Conservation (phyloP, 192 early-diverging fungal species). For the Glomus cerebriforme region DNA sequence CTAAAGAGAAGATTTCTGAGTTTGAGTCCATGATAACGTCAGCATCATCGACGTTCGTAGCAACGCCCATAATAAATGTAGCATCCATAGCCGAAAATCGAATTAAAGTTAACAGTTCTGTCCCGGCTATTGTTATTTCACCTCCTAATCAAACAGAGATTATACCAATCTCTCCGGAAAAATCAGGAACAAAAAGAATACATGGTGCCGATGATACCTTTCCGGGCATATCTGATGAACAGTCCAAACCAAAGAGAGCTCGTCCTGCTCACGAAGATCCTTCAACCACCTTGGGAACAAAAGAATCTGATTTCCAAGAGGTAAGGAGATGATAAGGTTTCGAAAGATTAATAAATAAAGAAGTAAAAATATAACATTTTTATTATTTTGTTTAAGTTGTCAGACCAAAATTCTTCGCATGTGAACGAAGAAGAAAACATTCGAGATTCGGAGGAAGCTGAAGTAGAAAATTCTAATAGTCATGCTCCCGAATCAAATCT, state of each 20-base stretch:
- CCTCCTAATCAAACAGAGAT: not conserved
- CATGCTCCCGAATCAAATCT: not conserved
- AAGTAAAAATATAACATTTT: not conserved
- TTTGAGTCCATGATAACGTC: not conserved
- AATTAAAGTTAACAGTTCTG: not conserved
- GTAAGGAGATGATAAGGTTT: not conserved
- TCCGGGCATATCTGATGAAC: not conserved
- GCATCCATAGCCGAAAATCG: too few relatives aligned
- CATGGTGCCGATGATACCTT: not conserved
- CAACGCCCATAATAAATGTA: not conserved
- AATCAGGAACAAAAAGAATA: not conserved
- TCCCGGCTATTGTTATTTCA: not conserved
- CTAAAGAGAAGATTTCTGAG: not conserved
- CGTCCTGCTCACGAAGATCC: not conserved
- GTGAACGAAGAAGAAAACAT: not conserved
- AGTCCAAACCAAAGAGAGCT: not conserved
- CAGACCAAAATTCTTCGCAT: not conserved
- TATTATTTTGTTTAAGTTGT: not conserved
- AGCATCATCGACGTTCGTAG: not conserved
- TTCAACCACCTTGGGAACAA: not conserved
- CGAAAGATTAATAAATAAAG: not conserved
- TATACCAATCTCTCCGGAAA: not conserved
- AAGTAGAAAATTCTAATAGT: not conserved
- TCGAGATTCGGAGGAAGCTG: not conserved
- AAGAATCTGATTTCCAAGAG: not conserved